These are phyloP conservation scores for Citrus inodora DNA, from an alignment of 345 rosid species.

Conservation along the genomic window DNA sequence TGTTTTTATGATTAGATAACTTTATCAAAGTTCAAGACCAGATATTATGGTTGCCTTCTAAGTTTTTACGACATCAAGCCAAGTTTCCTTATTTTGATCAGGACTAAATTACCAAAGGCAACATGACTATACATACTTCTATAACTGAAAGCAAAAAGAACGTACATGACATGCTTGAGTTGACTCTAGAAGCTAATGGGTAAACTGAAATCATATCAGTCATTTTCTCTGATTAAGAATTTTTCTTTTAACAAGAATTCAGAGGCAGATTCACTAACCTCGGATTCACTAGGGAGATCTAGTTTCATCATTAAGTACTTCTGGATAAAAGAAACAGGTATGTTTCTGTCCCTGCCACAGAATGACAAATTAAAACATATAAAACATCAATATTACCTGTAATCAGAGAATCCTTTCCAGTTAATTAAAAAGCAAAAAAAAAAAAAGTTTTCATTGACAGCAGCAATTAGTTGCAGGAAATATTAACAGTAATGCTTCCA, in stretches of 20 bases:
- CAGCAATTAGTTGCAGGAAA: background rate
- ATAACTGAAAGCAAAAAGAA: background rate
- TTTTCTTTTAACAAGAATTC: background rate
- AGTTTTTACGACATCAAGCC: background rate
- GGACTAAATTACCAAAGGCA: background rate
- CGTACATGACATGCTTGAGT: background rate
- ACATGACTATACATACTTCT: background rate
- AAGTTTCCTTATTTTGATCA: background rate
- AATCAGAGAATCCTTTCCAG: conserved; percentile 1
- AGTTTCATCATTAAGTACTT: conserved; percentile 82
- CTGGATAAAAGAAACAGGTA: conserved; percentile 75
- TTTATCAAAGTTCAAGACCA: background rate
- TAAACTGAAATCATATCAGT: conserved; percentile 7
- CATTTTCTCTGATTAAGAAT: conserved; percentile 1
- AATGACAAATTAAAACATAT: background rate
- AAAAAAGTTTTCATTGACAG: background rate
- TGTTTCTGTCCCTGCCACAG: conserved; percentile 65
- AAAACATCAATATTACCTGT: background rate
- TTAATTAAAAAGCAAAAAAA: background rate
- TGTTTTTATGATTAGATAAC: background rate
- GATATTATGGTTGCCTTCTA: background rate
- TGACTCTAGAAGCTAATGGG: background rate
- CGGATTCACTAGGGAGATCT: conserved; percentile 58
- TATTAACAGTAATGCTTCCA: background rate
- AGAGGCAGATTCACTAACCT: conserved; percentile 48